Percentiles rank a stretch among this genome's conserved stretches.
Evolutionary conservation across 805 yeast species (phyloP).

Genomic region (Schizosaccharomyces lindneri): DNA sequence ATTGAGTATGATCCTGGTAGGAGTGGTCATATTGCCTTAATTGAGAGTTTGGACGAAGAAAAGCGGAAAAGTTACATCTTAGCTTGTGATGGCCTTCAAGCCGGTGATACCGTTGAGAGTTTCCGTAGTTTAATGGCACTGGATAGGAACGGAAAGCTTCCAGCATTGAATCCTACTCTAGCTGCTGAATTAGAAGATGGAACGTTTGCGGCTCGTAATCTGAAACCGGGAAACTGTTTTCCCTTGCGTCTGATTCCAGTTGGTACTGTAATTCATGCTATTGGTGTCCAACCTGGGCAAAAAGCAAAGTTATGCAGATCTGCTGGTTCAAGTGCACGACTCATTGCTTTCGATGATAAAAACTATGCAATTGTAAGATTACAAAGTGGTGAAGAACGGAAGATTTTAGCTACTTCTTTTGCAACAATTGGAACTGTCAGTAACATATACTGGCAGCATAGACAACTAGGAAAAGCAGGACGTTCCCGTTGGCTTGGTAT

Average conservation of each 20-base stretch:
- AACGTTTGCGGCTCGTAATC: constrained; percentile 57
- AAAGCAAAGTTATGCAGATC: constrained; percentile 75
- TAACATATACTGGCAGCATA: constrained; percentile 74
- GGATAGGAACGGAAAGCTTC: constrained; percentile 39
- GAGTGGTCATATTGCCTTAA: constrained; percentile 73
- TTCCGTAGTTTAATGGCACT: constrained; percentile 27
- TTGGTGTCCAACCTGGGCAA: constrained; percentile 54
- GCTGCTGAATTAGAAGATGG: constrained; percentile 79
- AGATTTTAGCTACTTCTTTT: constrained; percentile 59
- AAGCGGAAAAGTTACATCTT: constrained; percentile 51
- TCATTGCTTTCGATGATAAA: constrained; percentile 49
- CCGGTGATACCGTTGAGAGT: constrained; percentile 74
- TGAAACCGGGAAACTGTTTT: constrained; percentile 82
- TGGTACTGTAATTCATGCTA: constrained; percentile 70
- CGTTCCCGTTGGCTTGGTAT: constrained; percentile 76
- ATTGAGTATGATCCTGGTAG: constrained; percentile 92
- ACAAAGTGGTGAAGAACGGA: constrained; percentile 84
- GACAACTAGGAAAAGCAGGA: constrained; percentile 89
- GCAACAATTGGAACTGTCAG: constrained; percentile 88
- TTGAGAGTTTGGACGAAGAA: constrained; percentile 33
- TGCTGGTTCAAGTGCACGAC: constrained; percentile 84
- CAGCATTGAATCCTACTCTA: constrained; percentile 51
- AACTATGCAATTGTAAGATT: constrained; percentile 54
- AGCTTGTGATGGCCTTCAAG: constrained; percentile 80
- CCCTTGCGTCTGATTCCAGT: constrained; percentile 85